phyloP scores from a whole-genome alignment of 495 filamentous ascomycete genomes.

The Talaromyces ruber region DNA sequence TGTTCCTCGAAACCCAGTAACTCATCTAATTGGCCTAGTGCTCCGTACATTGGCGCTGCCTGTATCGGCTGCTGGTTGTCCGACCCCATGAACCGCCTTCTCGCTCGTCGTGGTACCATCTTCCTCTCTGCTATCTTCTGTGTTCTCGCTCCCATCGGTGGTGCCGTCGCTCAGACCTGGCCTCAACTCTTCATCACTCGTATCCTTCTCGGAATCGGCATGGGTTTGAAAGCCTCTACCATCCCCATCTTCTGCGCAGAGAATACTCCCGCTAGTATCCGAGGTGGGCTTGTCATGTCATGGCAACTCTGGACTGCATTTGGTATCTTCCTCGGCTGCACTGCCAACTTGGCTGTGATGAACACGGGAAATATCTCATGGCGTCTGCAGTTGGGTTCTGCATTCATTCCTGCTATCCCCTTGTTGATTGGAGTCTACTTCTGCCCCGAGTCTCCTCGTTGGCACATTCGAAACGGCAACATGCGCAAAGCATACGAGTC shows the following conservation, averaged over 20 bases:
- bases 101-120: slow-evolving; percentile 53
- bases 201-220: slow-evolving; percentile 55
- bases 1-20: slow-evolving; percentile 20
- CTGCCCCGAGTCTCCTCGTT: slow-evolving; percentile 63
- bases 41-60: slow-evolving; percentile 28
- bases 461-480: slow-evolving; percentile 55
- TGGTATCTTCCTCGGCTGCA: slow-evolving; percentile 53
- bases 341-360: slow-evolving; percentile 52
- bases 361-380: slow-evolving; percentile 48
- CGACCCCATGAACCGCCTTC: slow-evolving; percentile 45
- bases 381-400: slow-evolving; percentile 56
- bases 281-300: slow-evolving; percentile 55
- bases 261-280: slow-evolving; percentile 49
- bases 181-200: slow-evolving; percentile 47
- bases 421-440: slow-evolving; percentile 53
- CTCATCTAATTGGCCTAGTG: slow-evolving; percentile 4
- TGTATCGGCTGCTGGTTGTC: slow-evolving; percentile 51
- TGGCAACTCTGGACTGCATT: slow-evolving; percentile 55
- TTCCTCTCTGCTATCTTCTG: slow-evolving; percentile 55
- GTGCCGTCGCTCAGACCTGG: slow-evolving; percentile 49
- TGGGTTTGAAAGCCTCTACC: slow-evolving; percentile 54
- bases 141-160: slow-evolving; percentile 48
- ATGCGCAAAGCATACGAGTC: slow-evolving; percentile 49
- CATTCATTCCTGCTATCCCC: slow-evolving; percentile 64
- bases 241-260: slow-evolving; percentile 59